A percentile compares a stretch with the other conserved stretches of the same genome.
phyloP scores from a whole-genome alignment of 164 flowering plant species.

The Macadamia tetraphylla region DNA sequence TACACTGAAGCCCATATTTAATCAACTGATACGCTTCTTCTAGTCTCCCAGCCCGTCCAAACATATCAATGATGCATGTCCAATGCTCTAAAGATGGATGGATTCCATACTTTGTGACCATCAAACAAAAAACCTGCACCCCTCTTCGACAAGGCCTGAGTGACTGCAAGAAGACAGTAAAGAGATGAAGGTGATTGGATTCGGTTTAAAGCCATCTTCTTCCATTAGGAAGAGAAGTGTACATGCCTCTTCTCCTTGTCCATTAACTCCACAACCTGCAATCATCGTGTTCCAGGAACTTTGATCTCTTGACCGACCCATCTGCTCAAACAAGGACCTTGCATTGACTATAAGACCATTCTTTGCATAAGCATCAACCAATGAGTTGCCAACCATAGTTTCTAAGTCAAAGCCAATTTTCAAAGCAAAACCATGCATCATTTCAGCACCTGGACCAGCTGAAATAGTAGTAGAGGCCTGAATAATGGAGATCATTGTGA shows the following conservation, averaged over 20 bases:
- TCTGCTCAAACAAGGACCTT: conserved; percentile 21
- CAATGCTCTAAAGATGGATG: conserved; percentile 30
- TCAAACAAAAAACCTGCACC: conserved; percentile 22
- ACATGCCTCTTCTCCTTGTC: conserved; percentile 28
- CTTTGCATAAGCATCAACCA: conserved; percentile 34
- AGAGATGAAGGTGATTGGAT: conserved; percentile 32
- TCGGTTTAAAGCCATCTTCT: conserved; percentile 21
- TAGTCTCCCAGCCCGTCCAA: conserved; percentile 35
- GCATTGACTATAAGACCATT: conserved; percentile 26
- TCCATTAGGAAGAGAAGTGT: conserved; percentile 19
- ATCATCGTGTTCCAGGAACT: conserved; percentile 44
- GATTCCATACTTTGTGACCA: conserved; percentile 25
- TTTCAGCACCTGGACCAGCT: conserved; percentile 15
- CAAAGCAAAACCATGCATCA: conserved; percentile 22
- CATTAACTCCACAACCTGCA: conserved; percentile 34
- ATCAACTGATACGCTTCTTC: conserved; percentile 33
- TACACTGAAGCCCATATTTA: conserved; percentile 6
- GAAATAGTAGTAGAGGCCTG: conserved; percentile 21
- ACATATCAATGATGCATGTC: conserved; percentile 37
- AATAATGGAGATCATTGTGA: conserved; percentile 24
- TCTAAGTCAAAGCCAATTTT: conserved; percentile 26
- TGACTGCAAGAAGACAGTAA: conserved; percentile 40
- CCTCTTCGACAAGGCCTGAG: conserved; percentile 29
- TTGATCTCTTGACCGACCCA: conserved; percentile 26
- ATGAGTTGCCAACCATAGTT: conserved; percentile 23